Evolutionary conservation across 495 filamentous ascomycete species (phyloP).

Genomic region (Oidiodendron maius): DNA sequence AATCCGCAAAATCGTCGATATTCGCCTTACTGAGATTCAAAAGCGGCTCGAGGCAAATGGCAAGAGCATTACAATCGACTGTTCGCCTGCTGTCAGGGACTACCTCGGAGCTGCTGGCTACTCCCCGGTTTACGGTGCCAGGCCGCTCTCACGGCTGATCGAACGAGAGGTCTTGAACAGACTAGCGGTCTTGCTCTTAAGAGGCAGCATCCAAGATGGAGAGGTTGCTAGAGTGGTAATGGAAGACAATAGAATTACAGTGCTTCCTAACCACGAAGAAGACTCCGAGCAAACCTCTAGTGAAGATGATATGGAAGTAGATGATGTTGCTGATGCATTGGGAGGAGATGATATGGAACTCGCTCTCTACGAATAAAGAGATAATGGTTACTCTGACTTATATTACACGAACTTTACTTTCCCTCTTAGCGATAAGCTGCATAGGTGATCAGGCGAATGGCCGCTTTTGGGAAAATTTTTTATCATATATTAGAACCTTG

Average conservation of each 20-base stretch:
- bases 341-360: slow-evolving; percentile 22
- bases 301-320: slow-evolving; percentile 55
- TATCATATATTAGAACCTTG: too few relatives aligned
- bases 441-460: too few relatives aligned
- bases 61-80: slow-evolving; percentile 71
- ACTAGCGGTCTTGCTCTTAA: slow-evolving; percentile 81
- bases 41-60: slow-evolving; percentile 74
- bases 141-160: slow-evolving; percentile 81
- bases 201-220: slow-evolving; percentile 77
- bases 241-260: slow-evolving; percentile 60
- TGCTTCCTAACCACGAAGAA: slow-evolving; percentile 76
- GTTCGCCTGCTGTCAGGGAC: slow-evolving; percentile 78
- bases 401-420: too few relatives aligned
- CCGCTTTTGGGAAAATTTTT: too few relatives aligned
- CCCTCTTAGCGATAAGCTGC: too few relatives aligned
- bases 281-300: slow-evolving; percentile 20
- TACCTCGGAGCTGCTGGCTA: slow-evolving; percentile 87
- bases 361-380: slow-evolving; percentile 21
- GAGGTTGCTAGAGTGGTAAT: slow-evolving; percentile 76
- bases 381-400: slow-evolving; percentile 14
- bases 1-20: slow-evolving; percentile 93
- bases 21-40: slow-evolving; percentile 85
- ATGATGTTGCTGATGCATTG: slow-evolving; percentile 24
- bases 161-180: slow-evolving; percentile 95
- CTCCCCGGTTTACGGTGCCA: slow-evolving; percentile 87